Conservation (phyloP, 441 rosid genomes). For the Pelargonium cotyledonis region DNA sequence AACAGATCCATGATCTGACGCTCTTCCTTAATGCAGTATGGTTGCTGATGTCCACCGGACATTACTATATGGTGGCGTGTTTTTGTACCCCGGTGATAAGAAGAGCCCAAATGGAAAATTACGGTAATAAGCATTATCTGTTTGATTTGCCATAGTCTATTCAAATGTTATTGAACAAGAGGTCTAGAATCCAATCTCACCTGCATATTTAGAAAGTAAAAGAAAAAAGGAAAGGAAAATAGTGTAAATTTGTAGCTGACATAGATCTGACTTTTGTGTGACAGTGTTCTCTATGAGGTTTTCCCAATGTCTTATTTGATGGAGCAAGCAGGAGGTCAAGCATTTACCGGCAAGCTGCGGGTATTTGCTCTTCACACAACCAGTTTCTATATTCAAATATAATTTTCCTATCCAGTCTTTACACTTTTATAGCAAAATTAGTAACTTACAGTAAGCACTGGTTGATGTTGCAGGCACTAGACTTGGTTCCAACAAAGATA, state of each 20-base stretch:
- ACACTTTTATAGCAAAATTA: neutral
- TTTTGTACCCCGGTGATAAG: constrained; percentile 28
- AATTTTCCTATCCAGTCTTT: neutral
- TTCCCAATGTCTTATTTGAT: constrained; percentile 28
- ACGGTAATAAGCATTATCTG: constrained; percentile 1
- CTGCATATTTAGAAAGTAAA: neutral
- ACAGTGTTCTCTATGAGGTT: constrained; percentile 27
- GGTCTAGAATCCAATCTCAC: neutral
- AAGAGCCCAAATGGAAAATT: constrained; percentile 25
- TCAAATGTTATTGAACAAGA: too few species aligned
- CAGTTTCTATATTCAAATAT: neutral
- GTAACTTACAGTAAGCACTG: neutral
- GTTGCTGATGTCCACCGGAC: constrained; percentile 29
- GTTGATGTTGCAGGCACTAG: constrained; percentile 21
- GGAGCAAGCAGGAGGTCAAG: constrained; percentile 29
- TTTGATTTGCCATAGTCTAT: neutral
- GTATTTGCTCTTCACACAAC: constrained; percentile 6
- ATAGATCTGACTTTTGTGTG: neutral
- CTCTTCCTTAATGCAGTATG: constrained; percentile 15
- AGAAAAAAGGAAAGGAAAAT: neutral
- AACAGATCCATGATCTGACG: neutral
- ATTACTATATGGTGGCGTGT: constrained; percentile 25
- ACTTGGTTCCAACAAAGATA: constrained; percentile 22
- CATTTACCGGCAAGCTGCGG: constrained; percentile 29
- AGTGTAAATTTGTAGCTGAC: neutral